Percentiles rank a stretch among this genome's conserved stretches.
These are phyloP conservation scores for Xerocomellus dryophilus DNA, from an alignment of 768 basidiomycete genomes.

Conservation along the genomic window DNA sequence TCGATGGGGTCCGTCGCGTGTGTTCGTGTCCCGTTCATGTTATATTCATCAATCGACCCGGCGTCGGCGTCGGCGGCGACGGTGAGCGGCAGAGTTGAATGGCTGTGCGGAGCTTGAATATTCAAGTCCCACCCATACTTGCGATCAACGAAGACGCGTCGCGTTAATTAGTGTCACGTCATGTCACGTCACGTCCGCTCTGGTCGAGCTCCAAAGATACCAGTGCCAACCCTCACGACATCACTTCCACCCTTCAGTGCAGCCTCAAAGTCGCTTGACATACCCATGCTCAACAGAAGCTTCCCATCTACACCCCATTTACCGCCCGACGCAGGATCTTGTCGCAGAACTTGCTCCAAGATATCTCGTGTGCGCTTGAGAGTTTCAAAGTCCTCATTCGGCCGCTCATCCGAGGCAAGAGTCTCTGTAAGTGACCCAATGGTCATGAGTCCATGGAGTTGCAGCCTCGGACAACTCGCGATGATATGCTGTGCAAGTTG, in stretches of 20 bases:
- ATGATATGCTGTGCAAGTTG: conserved; percentile 72
- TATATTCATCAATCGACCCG: conserved; percentile 18
- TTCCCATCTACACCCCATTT: conserved; percentile 51
- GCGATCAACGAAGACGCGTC: conserved; percentile 37
- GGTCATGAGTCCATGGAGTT: conserved; percentile 90
- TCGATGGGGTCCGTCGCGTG: conserved; percentile 16
- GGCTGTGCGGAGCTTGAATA: conserved; percentile 28
- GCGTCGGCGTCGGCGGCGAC: conserved; percentile 32
- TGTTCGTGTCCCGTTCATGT: conserved; percentile 27
- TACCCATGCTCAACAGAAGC: conserved; percentile 86
- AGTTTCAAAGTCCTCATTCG: conserved; percentile 71
- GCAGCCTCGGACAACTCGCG: conserved; percentile 66
- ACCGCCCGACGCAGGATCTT: conserved; percentile 20
- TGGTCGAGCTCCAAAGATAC: conserved; percentile 79
- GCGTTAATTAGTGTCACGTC: conserved; percentile 31
- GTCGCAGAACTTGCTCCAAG: conserved; percentile 46
- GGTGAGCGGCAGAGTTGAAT: conserved; percentile 26
- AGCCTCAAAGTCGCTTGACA: conserved; percentile 92
- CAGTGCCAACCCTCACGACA: conserved; percentile 87
- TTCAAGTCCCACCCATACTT: conserved; percentile 22
- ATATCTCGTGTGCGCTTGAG: conserved; percentile 63
- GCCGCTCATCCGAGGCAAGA: conserved; percentile 38
- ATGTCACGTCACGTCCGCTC: conserved; percentile 34
- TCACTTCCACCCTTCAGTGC: conserved; percentile 83
- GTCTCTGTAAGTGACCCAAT: conserved; percentile 85